A percentile compares a stretch with the other conserved stretches of the same genome.
Conservation (phyloP, 768 basidiomycete species). For the Mycena leptocephala region DNA sequence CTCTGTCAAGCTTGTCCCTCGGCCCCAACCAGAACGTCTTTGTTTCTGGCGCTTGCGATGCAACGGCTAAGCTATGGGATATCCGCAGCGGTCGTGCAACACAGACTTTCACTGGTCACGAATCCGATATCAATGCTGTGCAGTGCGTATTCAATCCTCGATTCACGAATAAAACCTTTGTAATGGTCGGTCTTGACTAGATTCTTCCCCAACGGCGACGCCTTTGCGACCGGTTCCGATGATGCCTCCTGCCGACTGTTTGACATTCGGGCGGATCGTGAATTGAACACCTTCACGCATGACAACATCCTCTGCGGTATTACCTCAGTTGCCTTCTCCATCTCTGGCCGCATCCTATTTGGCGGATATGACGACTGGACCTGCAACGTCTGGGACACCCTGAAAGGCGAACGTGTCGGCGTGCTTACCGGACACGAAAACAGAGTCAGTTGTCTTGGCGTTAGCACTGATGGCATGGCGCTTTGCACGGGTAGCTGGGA, state of each 20-base stretch:
- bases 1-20: slow-evolving; percentile 83
- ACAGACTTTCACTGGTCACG: slow-evolving; percentile 98
- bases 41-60: slow-evolving; percentile 99
- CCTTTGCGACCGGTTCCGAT: slow-evolving; percentile 98
- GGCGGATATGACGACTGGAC: slow-evolving; percentile 99
- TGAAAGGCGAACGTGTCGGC: slow-evolving; percentile 98
- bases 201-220: slow-evolving; percentile 99
- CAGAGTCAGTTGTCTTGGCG: slow-evolving; percentile 96
- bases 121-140: slow-evolving; percentile 99
- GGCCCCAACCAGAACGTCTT: slow-evolving; percentile 95
- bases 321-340: slow-evolving; percentile 98
- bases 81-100: slow-evolving; percentile 98
- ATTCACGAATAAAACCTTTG: slow-evolving; percentile 27
- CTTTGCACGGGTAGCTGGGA: slow-evolving; percentile 99
- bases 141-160: slow-evolving; percentile 73
- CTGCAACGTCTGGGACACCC: slow-evolving; percentile 99
- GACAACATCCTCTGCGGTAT: slow-evolving; percentile 99
- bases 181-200: slow-evolving; percentile 59
- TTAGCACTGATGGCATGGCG: slow-evolving; percentile 97
- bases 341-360: slow-evolving; percentile 96
- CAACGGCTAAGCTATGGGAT: slow-evolving; percentile 99
- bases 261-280: slow-evolving; percentile 97
- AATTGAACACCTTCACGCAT: slow-evolving; percentile 96
- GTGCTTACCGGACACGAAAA: slow-evolving; percentile 99
- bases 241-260: slow-evolving; percentile 99